Evolutionary conservation across 1,139 yeast genomes (phyloP).

Genomic region (Pichia sp.): DNA sequence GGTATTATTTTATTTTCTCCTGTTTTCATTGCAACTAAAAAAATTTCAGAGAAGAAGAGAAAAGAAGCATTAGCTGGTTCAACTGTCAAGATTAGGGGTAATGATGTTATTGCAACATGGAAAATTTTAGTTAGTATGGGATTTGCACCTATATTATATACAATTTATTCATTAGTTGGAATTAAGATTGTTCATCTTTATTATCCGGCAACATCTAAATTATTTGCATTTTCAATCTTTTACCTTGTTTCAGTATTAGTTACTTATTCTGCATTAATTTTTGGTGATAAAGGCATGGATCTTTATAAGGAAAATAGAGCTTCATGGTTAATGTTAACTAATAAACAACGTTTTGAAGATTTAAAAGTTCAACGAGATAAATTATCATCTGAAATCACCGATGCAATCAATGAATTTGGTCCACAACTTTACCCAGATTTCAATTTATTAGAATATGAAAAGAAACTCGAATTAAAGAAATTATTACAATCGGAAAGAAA

Average conservation of each 20-base stretch:
- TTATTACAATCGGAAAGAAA: slow-evolving; percentile 39
- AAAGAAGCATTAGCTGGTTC: slow-evolving; percentile 79
- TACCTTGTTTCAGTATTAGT: slow-evolving; percentile 59
- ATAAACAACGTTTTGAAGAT: slow-evolving; percentile 48
- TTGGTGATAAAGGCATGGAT: slow-evolving; percentile 94
- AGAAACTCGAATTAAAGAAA: slow-evolving; percentile 38
- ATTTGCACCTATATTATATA: slow-evolving; percentile 78
- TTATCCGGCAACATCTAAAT: slow-evolving; percentile 27
- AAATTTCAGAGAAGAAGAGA: slow-evolving; percentile 67
- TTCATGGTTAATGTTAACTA: slow-evolving; percentile 62
- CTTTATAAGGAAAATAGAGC: slow-evolving; percentile 79
- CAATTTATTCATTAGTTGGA: slow-evolving; percentile 68
- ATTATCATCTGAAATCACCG: slow-evolving; percentile 56
- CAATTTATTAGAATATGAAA: slow-evolving; percentile 47
- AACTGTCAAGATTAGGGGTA: slow-evolving; percentile 82
- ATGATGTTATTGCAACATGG: slow-evolving; percentile 95
- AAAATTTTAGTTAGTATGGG: slow-evolving; percentile 86
- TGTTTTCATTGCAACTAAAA: slow-evolving; percentile 71
- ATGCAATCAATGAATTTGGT: slow-evolving; percentile 64
- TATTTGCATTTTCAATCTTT: slow-evolving; percentile 40
- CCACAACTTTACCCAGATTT: slow-evolving; percentile 78
- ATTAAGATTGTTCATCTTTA: slow-evolving; percentile 38
- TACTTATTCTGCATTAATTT: slow-evolving; percentile 79
- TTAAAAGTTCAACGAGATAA: slow-evolving; percentile 50
- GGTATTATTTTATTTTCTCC: slow-evolving; percentile 84